Conservation (phyloP, 305 asterid genomes). For the Plantago lanceolata region DNA sequence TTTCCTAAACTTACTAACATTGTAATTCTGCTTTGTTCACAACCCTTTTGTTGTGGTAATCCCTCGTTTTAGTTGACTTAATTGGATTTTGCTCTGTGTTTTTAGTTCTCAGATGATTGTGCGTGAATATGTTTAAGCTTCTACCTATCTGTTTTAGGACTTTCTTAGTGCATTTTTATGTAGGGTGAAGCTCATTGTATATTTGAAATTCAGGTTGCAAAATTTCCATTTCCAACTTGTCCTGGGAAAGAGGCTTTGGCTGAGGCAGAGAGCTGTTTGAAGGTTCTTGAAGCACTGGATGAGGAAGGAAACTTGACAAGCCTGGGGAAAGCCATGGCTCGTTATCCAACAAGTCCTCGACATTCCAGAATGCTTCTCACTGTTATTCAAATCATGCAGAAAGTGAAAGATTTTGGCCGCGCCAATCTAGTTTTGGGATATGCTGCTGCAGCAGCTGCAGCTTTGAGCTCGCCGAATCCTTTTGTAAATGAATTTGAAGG, state of each 20-base stretch:
- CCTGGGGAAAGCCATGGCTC: constrained; percentile 88
- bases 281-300: constrained; percentile 85
- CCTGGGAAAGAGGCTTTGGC: constrained; percentile 64
- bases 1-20: background rate
- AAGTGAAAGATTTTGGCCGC: constrained; percentile 33
- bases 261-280: constrained; percentile 82
- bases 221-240: constrained; percentile 93
- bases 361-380: constrained; percentile 98
- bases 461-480: constrained; percentile 79
- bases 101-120: too few species aligned
- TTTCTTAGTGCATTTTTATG: too few species aligned
- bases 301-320: constrained; percentile 59
- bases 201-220: constrained; percentile 54
- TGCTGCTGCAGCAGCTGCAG: constrained; percentile 83
- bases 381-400: constrained; percentile 62
- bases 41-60: too few species aligned
- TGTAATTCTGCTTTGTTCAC: too few species aligned
- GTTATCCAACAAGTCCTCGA: constrained; percentile 90
- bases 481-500: constrained; percentile 45
- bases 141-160: too few species aligned
- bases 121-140: too few species aligned
- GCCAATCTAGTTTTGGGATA: constrained; percentile 69
- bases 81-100: too few species aligned
- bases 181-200: too few species aligned
- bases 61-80: too few species aligned